Conservation (phyloP, 2,329 filamentous ascomycete genomes). For the Colletotrichum orchidophilum region DNA sequence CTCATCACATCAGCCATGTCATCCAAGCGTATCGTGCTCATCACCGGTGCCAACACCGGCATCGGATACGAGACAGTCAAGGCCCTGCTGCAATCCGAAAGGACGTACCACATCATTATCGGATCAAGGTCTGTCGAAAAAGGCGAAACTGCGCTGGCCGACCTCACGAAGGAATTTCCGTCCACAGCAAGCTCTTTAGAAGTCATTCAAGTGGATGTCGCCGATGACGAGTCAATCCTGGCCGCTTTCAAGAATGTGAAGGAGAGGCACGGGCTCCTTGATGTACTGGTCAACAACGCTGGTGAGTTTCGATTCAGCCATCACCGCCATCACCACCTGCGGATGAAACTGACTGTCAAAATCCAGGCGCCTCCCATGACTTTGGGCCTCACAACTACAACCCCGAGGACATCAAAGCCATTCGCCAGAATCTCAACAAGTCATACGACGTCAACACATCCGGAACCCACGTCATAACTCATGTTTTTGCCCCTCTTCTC, state of each 20-base stretch:
- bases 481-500: constrained; percentile 51
- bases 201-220: constrained; percentile 62
- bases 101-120: constrained; percentile 64
- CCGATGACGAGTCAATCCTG: constrained; percentile 56
- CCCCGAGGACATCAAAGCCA: constrained; percentile 22
- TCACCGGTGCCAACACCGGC: constrained; percentile 70
- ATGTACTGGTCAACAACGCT: constrained; percentile 47
- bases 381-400: constrained; percentile 50
- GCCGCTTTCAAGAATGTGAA: constrained; percentile 41
- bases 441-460: constrained; percentile 61
- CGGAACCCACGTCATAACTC: constrained; percentile 51
- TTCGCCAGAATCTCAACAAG: constrained; percentile 54
- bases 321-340: neutral
- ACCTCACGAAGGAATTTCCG: constrained; percentile 51
- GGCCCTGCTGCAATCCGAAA: constrained; percentile 57
- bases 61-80: constrained; percentile 68
- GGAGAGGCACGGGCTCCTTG: constrained; percentile 40
- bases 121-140: constrained; percentile 62
- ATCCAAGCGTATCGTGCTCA: constrained; percentile 53
- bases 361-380: constrained; percentile 28
- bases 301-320: constrained; percentile 35
- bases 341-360: neutral
- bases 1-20: constrained; percentile 2
- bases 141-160: constrained; percentile 55
- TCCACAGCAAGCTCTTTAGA: constrained; percentile 52